These are phyloP conservation scores for Hansenula anomala DNA, from an alignment of 1,139 yeast genomes.

Conservation along the genomic window DNA sequence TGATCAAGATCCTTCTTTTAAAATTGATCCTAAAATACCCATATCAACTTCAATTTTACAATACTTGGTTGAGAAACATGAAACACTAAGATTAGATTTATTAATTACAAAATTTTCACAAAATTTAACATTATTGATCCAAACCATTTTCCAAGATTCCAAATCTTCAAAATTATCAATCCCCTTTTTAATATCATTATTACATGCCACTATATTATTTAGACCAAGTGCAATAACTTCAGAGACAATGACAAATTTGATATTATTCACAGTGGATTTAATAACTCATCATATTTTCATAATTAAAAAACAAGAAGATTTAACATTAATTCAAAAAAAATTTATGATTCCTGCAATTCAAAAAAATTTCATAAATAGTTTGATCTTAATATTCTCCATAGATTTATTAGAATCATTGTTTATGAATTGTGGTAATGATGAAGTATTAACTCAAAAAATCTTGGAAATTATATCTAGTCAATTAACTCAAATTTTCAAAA, in stretches of 20 bases:
- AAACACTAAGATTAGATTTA: no score
- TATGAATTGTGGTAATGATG: neutral
- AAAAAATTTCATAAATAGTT: constrained; percentile 11
- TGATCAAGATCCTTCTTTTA: no score
- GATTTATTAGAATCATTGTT: neutral
- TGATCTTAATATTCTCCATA: constrained; percentile 6
- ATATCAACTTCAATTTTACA: constrained; percentile 20
- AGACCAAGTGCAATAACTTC: constrained; percentile 19
- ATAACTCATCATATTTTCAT: constrained; percentile 2
- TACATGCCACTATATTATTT: constrained; percentile 13
- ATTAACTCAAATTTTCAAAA: no score
- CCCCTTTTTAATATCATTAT: constrained; percentile 18
- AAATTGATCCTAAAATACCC: constrained; percentile 25
- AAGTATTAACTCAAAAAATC: no score
- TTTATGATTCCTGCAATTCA: constrained; percentile 17
- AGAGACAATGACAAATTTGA: constrained; percentile 1
- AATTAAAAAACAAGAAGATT: constrained; percentile 12
- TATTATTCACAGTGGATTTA: constrained; percentile 1
- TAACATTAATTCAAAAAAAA: constrained; percentile 13
- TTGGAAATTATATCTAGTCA: neutral
- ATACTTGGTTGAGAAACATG: constrained; percentile 3
- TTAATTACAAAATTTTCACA: no score
- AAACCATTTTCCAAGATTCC: no score
- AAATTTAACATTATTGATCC: no score
- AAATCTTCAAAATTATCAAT: constrained; percentile 13